Evolutionary conservation across 208 protist genomes (phyloP).

Genomic region (Acanthamoeba culbertsoni): DNA sequence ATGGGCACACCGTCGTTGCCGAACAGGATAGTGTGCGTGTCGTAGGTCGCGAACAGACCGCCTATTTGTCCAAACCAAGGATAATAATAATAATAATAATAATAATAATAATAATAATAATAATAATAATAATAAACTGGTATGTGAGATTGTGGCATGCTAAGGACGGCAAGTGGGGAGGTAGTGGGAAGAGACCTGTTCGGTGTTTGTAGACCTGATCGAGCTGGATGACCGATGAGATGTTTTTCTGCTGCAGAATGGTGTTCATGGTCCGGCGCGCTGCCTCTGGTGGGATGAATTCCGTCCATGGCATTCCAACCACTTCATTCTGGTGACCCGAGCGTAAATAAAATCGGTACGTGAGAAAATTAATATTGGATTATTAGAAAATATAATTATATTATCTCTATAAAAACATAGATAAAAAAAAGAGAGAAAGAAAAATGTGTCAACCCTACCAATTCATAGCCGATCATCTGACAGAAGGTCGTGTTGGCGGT

Average conservation of each 20-base stretch:
- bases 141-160: not conserved
- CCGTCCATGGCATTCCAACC: conserved; percentile 55
- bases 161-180: not conserved
- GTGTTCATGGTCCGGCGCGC: conserved; percentile 42
- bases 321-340: conserved; percentile 1
- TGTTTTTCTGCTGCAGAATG: conserved; percentile 1
- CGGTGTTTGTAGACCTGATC: conserved; percentile 48
- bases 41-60: conserved; percentile 49
- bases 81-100: not conserved
- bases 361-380: no score
- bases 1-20: conserved; percentile 25
- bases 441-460: not conserved
- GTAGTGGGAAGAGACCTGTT: not conserved
- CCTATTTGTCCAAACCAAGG: no score
- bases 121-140: not conserved
- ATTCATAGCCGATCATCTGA: conserved; percentile 59
- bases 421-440: not conserved
- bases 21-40: conserved; percentile 53
- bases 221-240: not conserved
- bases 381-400: no score
- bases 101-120: not conserved
- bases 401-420: no score
- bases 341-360: not conserved
- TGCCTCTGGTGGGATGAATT: conserved; percentile 55
- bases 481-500: conserved; percentile 59